These are phyloP conservation scores for Polytrichum formosum DNA, from an alignment of 225 moss, liverwort and hornwort genomes.

Conservation along the genomic window DNA sequence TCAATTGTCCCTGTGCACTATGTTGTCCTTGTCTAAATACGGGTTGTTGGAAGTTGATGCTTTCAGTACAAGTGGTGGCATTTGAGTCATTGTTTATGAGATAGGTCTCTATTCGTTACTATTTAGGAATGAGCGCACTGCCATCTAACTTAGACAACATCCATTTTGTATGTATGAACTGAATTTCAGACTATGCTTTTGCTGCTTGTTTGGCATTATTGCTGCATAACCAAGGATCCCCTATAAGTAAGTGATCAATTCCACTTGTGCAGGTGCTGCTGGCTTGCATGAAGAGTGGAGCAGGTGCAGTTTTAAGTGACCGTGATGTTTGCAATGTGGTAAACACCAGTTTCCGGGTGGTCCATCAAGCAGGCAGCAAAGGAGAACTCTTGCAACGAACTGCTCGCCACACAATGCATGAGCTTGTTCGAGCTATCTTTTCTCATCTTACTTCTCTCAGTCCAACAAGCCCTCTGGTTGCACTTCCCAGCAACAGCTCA, in stretches of 20 bases:
- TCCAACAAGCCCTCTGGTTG: slow-evolving; percentile 45
- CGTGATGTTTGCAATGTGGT: slow-evolving; percentile 94
- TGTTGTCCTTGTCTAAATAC: no score
- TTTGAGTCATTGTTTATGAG: no score
- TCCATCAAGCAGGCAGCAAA: slow-evolving; percentile 98
- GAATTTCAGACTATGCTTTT: background rate
- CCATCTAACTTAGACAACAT: no score
- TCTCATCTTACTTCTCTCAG: slow-evolving; percentile 82
- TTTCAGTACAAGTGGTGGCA: no score
- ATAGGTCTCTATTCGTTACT: no score
- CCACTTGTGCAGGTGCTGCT: slow-evolving; percentile 55
- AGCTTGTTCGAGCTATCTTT: slow-evolving; percentile 95
- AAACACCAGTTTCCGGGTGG: slow-evolving; percentile 95
- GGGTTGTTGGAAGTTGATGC: no score
- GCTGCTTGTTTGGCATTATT: background rate
- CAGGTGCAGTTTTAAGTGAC: slow-evolving; percentile 85
- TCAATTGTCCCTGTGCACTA: no score
- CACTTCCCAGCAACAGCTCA: slow-evolving; percentile 36
- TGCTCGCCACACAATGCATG: slow-evolving; percentile 99
- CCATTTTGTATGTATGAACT: no score
- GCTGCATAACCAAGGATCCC: slow-evolving; percentile 6
- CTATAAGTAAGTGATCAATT: slow-evolving; percentile 9
- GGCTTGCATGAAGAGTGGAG: slow-evolving; percentile 91
- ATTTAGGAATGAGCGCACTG: no score
- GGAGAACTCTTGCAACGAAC: slow-evolving; percentile 96